Base-by-base conservation (phyloP, 805 yeast genomes). In the Hanseniaspora jakobsenii region DNA sequence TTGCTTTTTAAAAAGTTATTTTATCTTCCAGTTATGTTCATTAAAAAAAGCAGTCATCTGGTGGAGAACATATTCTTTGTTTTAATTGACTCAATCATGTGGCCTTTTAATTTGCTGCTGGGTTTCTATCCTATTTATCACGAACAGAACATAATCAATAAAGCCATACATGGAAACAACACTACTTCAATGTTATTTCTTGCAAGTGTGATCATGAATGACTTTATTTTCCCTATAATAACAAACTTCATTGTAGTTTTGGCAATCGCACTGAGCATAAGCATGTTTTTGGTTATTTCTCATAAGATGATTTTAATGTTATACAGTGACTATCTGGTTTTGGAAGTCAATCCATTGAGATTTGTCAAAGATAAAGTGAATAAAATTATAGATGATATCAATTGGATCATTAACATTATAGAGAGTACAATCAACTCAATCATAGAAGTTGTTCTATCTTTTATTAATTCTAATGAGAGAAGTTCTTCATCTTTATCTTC, bases 71-170 rank as follows among this genome's bases (percentile, higher is more conserved):
- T 28, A 6, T 9, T 22, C 13, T 35, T 26, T 35, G 46, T 42
- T 22, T 13, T 42, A 6, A n/a, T 42, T 3, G 46, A 42, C n/a
- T 35, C 36, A 4, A 16, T 28, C 17, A 28, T 30, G 5, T 42
- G 39, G 46, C 46, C 46, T 2, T 14, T 42, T 4, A 29, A 29
- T 26, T 4, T 28, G 12, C 8, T 42, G 17, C 26, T 42, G 24
- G 46, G 46, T 6, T 14, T 26, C 1, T 19, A 34, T 2, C 39
- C 39, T 2, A 21, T 42, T 6, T 42, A 42, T 19, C 36, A 34
- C 13, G 22, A 16, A 3, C 36, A 42, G 7, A 42, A 36, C n/a
- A 12, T 13, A 6, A 13, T 42, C 7, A 35, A 42, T 12, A 16
- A 35, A 9, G 2, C 29, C 2, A 6, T 42, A 0, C 19, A 36